Evolutionary conservation across 2,329 filamentous ascomycete genomes (phyloP).

Genomic region (Microcyclospora pomicola): DNA sequence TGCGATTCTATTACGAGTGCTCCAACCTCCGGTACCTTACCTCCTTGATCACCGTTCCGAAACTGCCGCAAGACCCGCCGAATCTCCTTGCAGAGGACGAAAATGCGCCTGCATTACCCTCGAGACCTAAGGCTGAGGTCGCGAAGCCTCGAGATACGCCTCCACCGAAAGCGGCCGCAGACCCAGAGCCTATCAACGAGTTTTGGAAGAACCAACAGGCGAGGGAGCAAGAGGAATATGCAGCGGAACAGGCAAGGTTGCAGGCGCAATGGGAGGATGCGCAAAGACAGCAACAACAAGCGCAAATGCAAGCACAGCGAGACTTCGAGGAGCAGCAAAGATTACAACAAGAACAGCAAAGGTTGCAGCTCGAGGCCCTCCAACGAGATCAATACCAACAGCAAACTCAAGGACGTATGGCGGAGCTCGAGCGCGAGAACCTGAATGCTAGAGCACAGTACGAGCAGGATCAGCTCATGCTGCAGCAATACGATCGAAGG

Average conservation of each 20-base stretch:
- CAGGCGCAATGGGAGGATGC: slow-evolving; percentile 77
- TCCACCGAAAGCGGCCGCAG: slow-evolving; percentile 54
- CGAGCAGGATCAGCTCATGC: slow-evolving; percentile 90
- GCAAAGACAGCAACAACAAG: slow-evolving; percentile 66
- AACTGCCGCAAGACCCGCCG: slow-evolving; percentile 85
- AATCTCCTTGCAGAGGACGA: slow-evolving; percentile 72
- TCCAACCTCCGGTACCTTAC: slow-evolving; percentile 95
- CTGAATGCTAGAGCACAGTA: slow-evolving; percentile 88
- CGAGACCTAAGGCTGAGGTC: slow-evolving; percentile 51
- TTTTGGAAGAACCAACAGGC: slow-evolving; percentile 95
- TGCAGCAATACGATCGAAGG: slow-evolving; percentile 86
- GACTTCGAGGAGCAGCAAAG: slow-evolving; percentile 97
- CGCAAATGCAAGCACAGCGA: slow-evolving; percentile 69
- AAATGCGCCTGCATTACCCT: slow-evolving; percentile 66
- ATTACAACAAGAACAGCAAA: slow-evolving; percentile 73
- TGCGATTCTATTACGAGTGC: slow-evolving; percentile 98
- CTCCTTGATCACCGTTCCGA: slow-evolving; percentile 89
- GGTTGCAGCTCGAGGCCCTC: slow-evolving; percentile 79
- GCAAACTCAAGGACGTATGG: slow-evolving; percentile 90
- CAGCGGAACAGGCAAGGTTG: slow-evolving; percentile 79
- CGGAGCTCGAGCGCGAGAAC: slow-evolving; percentile 90
- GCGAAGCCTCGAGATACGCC: slow-evolving; percentile 54
- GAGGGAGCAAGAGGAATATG: slow-evolving; percentile 85
- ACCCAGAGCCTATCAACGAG: slow-evolving; percentile 89
- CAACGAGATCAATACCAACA: slow-evolving; percentile 78